These are phyloP conservation scores for Ganoderma boninense DNA, from an alignment of 1,284 basidiomycete species.

Conservation along the genomic window DNA sequence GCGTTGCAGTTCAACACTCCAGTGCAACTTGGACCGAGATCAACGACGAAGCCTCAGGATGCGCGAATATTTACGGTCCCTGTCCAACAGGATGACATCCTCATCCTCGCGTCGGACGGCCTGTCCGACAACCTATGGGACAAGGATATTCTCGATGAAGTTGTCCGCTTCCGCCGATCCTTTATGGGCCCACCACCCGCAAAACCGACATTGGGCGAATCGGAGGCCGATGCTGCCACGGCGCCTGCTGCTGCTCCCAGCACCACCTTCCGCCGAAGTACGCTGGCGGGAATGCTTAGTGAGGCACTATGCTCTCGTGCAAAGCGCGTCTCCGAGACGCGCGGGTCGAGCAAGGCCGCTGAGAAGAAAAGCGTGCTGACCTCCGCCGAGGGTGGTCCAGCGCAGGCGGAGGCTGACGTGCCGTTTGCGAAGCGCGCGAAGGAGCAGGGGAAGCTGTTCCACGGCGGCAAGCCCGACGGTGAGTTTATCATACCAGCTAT, in stretches of 20 bases:
- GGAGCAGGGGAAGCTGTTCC: constrained; percentile 67
- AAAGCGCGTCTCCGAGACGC: constrained; percentile 62
- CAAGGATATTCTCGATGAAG: constrained; percentile 92
- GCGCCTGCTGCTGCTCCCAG: constrained; percentile 21
- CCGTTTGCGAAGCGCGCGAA: constrained; percentile 75
- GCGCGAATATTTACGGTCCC: constrained; percentile 81
- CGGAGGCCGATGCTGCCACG: background rate
- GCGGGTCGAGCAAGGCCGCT: constrained; percentile 23
- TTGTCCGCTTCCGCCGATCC: constrained; percentile 69
- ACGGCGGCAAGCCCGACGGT: constrained; percentile 84
- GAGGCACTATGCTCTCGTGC: constrained; percentile 80
- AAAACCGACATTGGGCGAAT: background rate
- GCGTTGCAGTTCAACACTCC: constrained; percentile 85
- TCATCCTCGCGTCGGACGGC: constrained; percentile 91
- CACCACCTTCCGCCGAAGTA: constrained; percentile 54
- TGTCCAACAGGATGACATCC: constrained; percentile 87
- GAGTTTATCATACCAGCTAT: constrained; percentile 10
- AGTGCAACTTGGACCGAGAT: constrained; percentile 85
- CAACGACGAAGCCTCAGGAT: constrained; percentile 73
- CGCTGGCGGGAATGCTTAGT: constrained; percentile 71
- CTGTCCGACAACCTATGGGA: constrained; percentile 96
- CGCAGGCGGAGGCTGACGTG: constrained; percentile 53
- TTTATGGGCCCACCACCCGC: constrained; percentile 38
- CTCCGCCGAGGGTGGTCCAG: constrained; percentile 8
- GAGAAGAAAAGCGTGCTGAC: constrained; percentile 15